Conservation (phyloP, 2,329 filamentous ascomycete genomes). For the Alternaria gansuensis region DNA sequence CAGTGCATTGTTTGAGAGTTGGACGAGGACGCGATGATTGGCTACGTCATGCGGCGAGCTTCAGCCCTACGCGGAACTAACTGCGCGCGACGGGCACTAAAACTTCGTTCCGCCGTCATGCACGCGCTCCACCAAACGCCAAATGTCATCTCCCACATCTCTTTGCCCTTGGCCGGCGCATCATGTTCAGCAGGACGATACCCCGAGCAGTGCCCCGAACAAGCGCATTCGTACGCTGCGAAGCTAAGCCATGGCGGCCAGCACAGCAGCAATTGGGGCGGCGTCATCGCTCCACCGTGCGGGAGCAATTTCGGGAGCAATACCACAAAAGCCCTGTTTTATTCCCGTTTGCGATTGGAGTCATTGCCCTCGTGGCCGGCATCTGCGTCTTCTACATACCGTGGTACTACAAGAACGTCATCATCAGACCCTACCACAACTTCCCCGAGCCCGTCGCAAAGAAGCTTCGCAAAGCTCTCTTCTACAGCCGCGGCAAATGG, state of each 20-base stretch:
- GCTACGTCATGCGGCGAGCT: constrained; percentile 26
- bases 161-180: constrained; percentile 27
- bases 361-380: constrained; percentile 53
- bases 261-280: constrained; percentile 38
- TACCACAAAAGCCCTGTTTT: constrained; percentile 52
- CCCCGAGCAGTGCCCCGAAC: constrained; percentile 38
- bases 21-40: constrained; percentile 2
- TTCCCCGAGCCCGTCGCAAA: constrained; percentile 77
- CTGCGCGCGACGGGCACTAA: constrained; percentile 41
- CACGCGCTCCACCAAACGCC: constrained; percentile 28
- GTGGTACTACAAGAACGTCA: constrained; percentile 58
- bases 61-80: constrained; percentile 42
- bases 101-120: constrained; percentile 39
- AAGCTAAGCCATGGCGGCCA: constrained; percentile 40
- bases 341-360: constrained; percentile 48
- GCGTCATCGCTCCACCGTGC: constrained; percentile 42
- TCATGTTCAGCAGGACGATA: constrained; percentile 52
- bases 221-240: constrained; percentile 36
- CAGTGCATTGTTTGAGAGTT: constrained; percentile 30
- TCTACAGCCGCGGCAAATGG: constrained; percentile 74
- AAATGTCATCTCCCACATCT: constrained; percentile 22
- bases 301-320: constrained; percentile 45
- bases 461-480: constrained; percentile 82
- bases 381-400: constrained; percentile 56
- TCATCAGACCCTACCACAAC: constrained; percentile 61